Base-by-base conservation (phyloP, 2,329 filamentous ascomycete genomes). In the Fonsecaea pedrosoi region DNA sequence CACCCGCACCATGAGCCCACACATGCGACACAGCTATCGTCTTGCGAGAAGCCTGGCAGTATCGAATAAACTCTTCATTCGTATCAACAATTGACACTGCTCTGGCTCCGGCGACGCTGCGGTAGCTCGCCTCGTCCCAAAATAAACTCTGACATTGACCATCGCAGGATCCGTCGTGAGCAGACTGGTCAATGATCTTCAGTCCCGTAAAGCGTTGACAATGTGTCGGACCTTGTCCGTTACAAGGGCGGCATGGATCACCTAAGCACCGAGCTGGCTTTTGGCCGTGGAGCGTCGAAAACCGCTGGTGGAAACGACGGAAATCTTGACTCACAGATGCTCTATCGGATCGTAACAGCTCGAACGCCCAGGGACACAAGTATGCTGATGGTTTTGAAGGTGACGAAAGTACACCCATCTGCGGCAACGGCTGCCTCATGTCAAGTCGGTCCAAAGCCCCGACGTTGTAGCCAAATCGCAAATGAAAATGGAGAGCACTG, bases 1-100 rank as follows among this genome's bases (percentile, higher is more conserved):
- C 40, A 42, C 37, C 37, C 40, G 40, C 40, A 42, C 40, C 40
- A 18, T 42, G 40, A n/a, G 40, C 40, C 40, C 40, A 42, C 40
- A 42, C 40, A 10, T 42, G 40, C 40, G 40, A 42, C 13, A 42
- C 40, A 42, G 40, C 40, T n/a, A 42, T n/a, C 13, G 40, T 42
- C 13, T 8, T 13, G 15, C 15, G 8, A n/a, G 40, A n/a, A 42
- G 40, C 40, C 8, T n/a, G 40, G 15, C 40, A 42, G 40, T 42
- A 42, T 6, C 40, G 40, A n/a, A 42, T n/a, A 8, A 5, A n/a
- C 15, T n/a, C 13, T 9, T n/a, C 13, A 18, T 18, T n/a, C 40
- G 40, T n/a, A n/a, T 42, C 40, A 42, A 5, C 8, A 8, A 42
- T 42, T 5, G 40, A 42, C 6, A 42, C 40, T n/a, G 40, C 40